Percentiles rank a stretch among this genome's conserved stretches.
These are phyloP conservation scores for Fraxinus nigra DNA, from an alignment of 305 asterid species.

Conservation along the genomic window DNA sequence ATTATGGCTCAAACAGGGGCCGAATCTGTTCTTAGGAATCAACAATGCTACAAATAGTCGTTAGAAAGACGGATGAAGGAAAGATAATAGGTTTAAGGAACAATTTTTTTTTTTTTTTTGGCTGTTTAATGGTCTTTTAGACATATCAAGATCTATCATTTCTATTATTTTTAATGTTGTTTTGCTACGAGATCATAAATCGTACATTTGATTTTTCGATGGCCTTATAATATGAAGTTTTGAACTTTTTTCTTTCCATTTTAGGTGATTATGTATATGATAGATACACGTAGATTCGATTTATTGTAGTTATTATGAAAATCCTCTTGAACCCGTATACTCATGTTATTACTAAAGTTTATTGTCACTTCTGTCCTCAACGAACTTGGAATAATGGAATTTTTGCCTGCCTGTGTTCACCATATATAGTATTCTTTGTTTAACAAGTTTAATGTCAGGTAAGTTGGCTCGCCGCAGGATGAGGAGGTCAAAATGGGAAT, in stretches of 20 bases:
- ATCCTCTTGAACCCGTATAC: not conserved
- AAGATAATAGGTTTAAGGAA: not conserved
- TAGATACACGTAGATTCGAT: not conserved
- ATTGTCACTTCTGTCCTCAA: too few species aligned
- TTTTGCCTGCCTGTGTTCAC: too few species aligned
- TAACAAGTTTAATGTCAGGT: not conserved
- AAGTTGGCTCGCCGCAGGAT: not conserved
- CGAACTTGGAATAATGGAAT: not conserved
- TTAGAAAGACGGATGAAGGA: not conserved
- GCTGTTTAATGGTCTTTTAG: not conserved
- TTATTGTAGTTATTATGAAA: not conserved
- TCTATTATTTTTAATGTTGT: not conserved
- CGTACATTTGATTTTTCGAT: not conserved
- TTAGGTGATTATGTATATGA: not conserved
- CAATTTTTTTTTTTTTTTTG: too few species aligned
- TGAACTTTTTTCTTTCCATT: not conserved
- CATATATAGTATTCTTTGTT: not conserved
- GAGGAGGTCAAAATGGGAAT: not conserved
- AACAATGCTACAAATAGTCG: not conserved
- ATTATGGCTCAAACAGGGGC: too few species aligned
- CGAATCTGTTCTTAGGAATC: not conserved
- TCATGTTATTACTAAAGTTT: too few species aligned
- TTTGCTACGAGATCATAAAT: too few species aligned
- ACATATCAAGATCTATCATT: not conserved
- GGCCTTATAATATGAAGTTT: not conserved